Evolutionary conservation across 2,329 filamentous ascomycete species (phyloP), one percentile per base, ranked within the genome.

Genomic region (Aspergillus nomiae): DNA sequence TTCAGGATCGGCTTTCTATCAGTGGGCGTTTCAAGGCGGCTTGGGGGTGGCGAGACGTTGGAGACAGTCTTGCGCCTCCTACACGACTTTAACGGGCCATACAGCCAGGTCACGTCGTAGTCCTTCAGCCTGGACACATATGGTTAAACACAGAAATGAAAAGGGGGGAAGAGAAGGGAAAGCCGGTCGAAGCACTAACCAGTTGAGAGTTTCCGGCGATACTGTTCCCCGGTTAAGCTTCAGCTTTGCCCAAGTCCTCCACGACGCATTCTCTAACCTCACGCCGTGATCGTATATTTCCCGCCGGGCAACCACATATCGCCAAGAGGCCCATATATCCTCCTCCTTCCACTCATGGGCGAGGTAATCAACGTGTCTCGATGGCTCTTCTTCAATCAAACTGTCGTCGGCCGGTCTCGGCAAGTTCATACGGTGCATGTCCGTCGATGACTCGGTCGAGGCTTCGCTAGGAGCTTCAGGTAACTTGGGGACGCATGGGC

Each of bases 311-410:
- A 94, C 89, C 70, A 98, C 92, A 75, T 96, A 95, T 74, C 93
- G 89, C 95, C 95, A 98, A 1, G 94, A 97, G 7, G 92, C 90
- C 94, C 94, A 98, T 30, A 98, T 96, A 78, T 99, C 94, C 77
- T 98, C 94, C 78, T 97, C 93, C 66, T 87, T 88, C 92, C 94
- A 97, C 65, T 94, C 88, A 74, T 98, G 92, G 21, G 94, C 96
- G 54, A 97, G 86, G 74, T 97, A 97, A 79, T 97, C 94, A n/a
- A 97, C 94, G 78, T 97, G 92, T 67, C 92, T 85, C 53, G 93
- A 93, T 1, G 92, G 92, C 71, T 90, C 87, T 38, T 84, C 84
- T 65, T 88, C 86, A 43, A 96, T 84, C 12, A 90, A 90, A 11
- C 89, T 90, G 76, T 97, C 93, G 70, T 97, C 93, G 68, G 91